These are phyloP conservation scores for Fusarium albosuccineum DNA, from an alignment of 2,329 filamentous ascomycete species.

Conservation along the genomic window DNA sequence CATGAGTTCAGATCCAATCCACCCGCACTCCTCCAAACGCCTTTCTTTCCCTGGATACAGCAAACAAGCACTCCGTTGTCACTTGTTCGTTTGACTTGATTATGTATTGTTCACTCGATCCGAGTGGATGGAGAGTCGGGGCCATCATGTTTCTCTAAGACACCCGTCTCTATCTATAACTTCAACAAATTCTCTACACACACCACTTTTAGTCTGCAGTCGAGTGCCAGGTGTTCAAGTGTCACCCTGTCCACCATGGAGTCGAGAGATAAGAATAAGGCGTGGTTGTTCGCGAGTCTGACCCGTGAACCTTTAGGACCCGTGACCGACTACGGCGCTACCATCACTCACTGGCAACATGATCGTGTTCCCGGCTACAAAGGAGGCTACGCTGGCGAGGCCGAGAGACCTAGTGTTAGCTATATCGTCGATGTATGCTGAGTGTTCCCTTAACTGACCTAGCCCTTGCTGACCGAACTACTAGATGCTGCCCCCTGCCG, in stretches of 20 bases:
- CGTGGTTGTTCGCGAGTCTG: constrained; percentile 33
- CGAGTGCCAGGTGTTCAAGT: background rate
- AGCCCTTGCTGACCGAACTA: constrained; percentile 27
- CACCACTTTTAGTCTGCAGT: background rate
- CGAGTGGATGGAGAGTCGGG: too few species aligned
- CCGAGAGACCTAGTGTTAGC: constrained; percentile 86
- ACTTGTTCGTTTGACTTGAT: background rate
- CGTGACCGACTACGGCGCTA: constrained; percentile 93
- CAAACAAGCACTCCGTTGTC: background rate
- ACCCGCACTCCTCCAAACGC: background rate
- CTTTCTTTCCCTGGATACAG: background rate
- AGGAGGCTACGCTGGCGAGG: constrained; percentile 77
- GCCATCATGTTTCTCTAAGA: background rate
- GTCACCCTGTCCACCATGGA: constrained; percentile 12
- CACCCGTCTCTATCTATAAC: background rate
- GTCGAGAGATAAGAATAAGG: constrained; percentile 16
- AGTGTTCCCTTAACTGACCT: background rate
- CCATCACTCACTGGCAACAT: constrained; percentile 91
- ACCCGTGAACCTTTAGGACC: constrained; percentile 69
- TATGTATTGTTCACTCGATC: background rate
- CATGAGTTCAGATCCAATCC: background rate
- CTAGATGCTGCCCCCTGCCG: constrained; percentile 88
- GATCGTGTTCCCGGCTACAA: constrained; percentile 78
- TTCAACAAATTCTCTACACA: background rate
- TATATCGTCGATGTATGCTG: constrained; percentile 86